Evolutionary conservation across 306 rosid genomes (phyloP).

Genomic region (Cucurbita pepo): DNA sequence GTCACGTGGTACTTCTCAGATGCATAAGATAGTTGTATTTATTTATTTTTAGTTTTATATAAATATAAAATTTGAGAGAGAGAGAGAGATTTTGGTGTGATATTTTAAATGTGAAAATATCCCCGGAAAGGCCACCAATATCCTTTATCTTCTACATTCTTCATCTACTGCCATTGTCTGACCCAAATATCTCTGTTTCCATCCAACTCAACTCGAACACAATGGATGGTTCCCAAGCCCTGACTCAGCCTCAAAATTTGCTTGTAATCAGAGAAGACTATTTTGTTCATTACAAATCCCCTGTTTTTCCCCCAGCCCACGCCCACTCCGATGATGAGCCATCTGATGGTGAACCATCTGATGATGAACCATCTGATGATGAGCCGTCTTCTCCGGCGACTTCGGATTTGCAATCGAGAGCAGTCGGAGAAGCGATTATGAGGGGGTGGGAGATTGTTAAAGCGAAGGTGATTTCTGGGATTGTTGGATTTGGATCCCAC

Average conservation of each 20-base stretch:
- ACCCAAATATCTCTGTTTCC: not conserved
- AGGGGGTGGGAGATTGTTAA: conserved; percentile 20
- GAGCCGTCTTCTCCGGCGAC: conserved; percentile 2
- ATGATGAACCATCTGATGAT: too few relatives aligned
- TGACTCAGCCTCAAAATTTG: not conserved
- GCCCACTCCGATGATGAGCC: too few relatives aligned
- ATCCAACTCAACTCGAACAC: not conserved
- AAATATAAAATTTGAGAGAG: too few relatives aligned
- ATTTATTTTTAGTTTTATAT: too few relatives aligned
- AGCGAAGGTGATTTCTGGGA: conserved; percentile 8
- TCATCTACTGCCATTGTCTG: not conserved
- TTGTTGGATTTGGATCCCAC: conserved; percentile 5
- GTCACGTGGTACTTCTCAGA: too few relatives aligned
- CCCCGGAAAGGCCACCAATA: not conserved
- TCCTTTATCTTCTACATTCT: not conserved
- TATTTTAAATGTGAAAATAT: not conserved
- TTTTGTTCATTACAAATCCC: not conserved
- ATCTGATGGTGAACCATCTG: not conserved
- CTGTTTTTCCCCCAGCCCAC: not conserved
- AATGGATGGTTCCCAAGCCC: not conserved
- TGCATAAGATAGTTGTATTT: too few relatives aligned
- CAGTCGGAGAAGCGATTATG: not conserved
- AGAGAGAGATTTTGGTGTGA: not conserved
- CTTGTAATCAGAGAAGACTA: not conserved
- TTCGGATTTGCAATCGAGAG: not conserved